Evolutionary conservation across 805 yeast genomes (phyloP).

Genomic region (Komagataella pastoris): DNA sequence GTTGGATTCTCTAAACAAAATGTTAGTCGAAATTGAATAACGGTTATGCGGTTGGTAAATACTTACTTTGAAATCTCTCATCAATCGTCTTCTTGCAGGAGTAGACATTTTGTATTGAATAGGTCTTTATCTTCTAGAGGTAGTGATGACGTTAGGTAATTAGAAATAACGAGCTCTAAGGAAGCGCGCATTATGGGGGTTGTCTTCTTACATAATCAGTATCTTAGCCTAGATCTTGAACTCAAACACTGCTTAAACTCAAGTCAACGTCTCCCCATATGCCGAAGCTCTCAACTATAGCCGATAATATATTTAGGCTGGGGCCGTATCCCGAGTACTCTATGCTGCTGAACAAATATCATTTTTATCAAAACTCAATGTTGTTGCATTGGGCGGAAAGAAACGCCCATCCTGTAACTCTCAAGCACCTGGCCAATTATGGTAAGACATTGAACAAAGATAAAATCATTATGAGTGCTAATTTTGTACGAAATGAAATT

Average conservation of each 20-base stretch:
- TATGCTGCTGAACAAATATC: slow-evolving; percentile 34
- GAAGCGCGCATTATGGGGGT: not conserved
- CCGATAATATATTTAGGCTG: slow-evolving; percentile 2
- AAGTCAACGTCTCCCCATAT: not conserved
- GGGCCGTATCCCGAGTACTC: slow-evolving; percentile 5
- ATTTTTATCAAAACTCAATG: slow-evolving; percentile 74
- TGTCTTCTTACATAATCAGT: not conserved
- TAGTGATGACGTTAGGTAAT: not conserved
- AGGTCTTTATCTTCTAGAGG: not conserved
- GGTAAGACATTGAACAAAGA: slow-evolving; percentile 68
- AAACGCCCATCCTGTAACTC: slow-evolving; percentile 77
- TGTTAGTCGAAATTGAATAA: slow-evolving; percentile 7
- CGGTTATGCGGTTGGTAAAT: not conserved
- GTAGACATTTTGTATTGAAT: slow-evolving; percentile 58
- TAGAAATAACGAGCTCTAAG: not conserved
- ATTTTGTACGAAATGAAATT: slow-evolving; percentile 75
- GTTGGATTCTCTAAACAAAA: slow-evolving; percentile 66
- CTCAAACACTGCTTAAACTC: not conserved
- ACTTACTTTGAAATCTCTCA: slow-evolving; percentile 90
- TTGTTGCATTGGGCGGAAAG: slow-evolving; percentile 48
- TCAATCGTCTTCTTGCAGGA: slow-evolving; percentile 95
- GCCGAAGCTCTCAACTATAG: not conserved
- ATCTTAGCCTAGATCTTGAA: not conserved
- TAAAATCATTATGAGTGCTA: slow-evolving; percentile 72
- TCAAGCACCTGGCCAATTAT: slow-evolving; percentile 83